Evolutionary conservation across 2,329 filamentous ascomycete species (phyloP), one percentile per base, ranked within the genome.

Genomic region (Pyrenochaeta sp.): DNA sequence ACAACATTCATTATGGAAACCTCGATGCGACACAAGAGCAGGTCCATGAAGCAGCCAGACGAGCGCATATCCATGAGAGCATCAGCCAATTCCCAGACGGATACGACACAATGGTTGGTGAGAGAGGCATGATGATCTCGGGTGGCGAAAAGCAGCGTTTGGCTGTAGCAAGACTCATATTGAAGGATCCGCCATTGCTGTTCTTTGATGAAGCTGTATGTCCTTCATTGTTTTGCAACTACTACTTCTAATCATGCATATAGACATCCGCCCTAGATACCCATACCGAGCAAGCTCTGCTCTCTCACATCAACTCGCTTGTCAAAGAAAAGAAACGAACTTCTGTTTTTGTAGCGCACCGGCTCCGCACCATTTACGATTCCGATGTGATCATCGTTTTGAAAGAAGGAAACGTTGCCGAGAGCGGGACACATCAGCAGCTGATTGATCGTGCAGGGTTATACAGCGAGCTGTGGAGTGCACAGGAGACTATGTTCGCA

Each of bases 81-180:
- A 91, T 90, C 45, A 81, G 85, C 49, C 81, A 80, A n/a, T 88
- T 96, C 73, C 92, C 91, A 1, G 89, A 93, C n/a, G 91, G 92
- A 14, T 97, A 98, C 74, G 78, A 88, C 18, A 98, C 95, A 17
- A 92, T 90, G 76, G 95, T 98, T 21, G 94, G 94, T 47, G 94
- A 97, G 79, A 85, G 94, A 41, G 93, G 93, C 1, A 88, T 97
- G 85, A 97, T 97, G 93, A 97, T 97, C 39, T 96, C 91, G 0
- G 93, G 91, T 2, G 93, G 93, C 29, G 94, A 97, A 79, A 97
- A 97, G 77, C 93, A 97, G 77, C 86, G 93, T 2, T 80, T 97
- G 10, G 94, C 94, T 0, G 87, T 97, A 20, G 91, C 90, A 21
- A 83, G 93, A 37, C 75, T 97, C 33, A 84, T 97, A 1, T 82